phyloP scores from a whole-genome alignment of 805 yeast genomes.

The Kluyveromyces wickerhamii region DNA sequence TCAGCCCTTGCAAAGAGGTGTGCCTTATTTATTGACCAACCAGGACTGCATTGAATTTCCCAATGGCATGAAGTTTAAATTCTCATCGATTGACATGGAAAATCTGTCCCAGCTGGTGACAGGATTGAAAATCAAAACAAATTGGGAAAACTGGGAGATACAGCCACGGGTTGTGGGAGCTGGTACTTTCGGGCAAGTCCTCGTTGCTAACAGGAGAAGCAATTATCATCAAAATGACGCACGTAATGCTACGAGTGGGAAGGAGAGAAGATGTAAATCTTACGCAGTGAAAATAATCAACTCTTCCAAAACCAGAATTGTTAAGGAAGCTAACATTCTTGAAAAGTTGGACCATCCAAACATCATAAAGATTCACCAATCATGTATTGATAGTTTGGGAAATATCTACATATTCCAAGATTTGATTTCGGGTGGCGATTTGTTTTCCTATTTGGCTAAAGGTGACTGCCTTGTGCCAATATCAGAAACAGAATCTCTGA shows the following conservation, averaged over 20 bases:
- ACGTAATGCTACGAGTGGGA: background rate
- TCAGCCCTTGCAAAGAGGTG: conserved; percentile 23
- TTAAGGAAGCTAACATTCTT: conserved; percentile 39
- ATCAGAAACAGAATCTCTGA: conserved; percentile 46
- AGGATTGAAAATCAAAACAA: conserved; percentile 15
- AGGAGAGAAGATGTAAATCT: conserved; percentile 31
- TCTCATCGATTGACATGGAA: conserved; percentile 12
- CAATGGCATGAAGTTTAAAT: conserved; percentile 21
- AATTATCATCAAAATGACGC: background rate
- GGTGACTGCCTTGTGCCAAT: conserved; percentile 35
- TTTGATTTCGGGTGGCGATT: conserved; percentile 48
- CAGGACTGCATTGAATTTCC: conserved; percentile 36
- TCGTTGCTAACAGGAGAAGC: conserved; percentile 12
- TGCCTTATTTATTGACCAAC: conserved; percentile 30
- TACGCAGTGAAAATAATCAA: conserved; percentile 46
- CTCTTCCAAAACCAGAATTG: conserved; percentile 22
- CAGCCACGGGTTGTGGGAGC: conserved; percentile 38
- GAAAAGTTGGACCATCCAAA: conserved; percentile 39
- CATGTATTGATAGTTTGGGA: conserved; percentile 20
- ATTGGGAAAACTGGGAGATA: conserved; percentile 36
- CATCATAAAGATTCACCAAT: conserved; percentile 38
- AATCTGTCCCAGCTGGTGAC: conserved; percentile 7
- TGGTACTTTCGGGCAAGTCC: conserved; percentile 54
- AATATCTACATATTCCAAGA: conserved; percentile 42
- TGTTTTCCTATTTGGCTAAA: conserved; percentile 45